phyloP scores from a whole-genome alignment of 805 yeast genomes.

The Maudiozyma bulderi region DNA sequence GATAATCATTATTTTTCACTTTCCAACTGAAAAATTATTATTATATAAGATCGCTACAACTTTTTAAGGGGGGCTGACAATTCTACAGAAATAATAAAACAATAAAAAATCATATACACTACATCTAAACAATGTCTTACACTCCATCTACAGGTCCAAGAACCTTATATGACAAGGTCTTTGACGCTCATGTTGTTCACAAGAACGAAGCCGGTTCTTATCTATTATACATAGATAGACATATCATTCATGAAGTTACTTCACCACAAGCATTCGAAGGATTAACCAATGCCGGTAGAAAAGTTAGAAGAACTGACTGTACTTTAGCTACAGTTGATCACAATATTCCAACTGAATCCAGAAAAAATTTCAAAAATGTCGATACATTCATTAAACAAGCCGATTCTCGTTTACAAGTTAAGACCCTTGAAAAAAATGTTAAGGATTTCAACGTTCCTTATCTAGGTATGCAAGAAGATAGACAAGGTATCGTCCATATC shows the following conservation, averaged over 20 bases:
- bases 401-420: conserved; percentile 87
- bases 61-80: neutral
- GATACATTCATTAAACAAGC: conserved; percentile 78
- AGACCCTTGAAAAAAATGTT: conserved; percentile 88
- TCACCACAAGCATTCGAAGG: conserved; percentile 99
- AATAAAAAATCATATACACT: neutral
- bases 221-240: conserved; percentile 89
- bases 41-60: no score
- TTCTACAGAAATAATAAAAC: neutral
- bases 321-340: conserved; percentile 94
- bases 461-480: conserved; percentile 86
- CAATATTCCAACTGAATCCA: conserved; percentile 91
- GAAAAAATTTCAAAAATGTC: conserved; percentile 63
- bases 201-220: conserved; percentile 80
- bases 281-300: conserved; percentile 73
- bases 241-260: conserved; percentile 95
- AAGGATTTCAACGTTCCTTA: conserved; percentile 81
- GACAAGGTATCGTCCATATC: conserved; percentile 98
- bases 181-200: conserved; percentile 88
- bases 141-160: conserved; percentile 36
- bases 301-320: conserved; percentile 85
- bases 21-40: no score
- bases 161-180: conserved; percentile 93
- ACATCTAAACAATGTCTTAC: conserved; percentile 16
- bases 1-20: no score